Conservation (phyloP, 1,284 basidiomycete species). For the Ustilago esculenta region DNA sequence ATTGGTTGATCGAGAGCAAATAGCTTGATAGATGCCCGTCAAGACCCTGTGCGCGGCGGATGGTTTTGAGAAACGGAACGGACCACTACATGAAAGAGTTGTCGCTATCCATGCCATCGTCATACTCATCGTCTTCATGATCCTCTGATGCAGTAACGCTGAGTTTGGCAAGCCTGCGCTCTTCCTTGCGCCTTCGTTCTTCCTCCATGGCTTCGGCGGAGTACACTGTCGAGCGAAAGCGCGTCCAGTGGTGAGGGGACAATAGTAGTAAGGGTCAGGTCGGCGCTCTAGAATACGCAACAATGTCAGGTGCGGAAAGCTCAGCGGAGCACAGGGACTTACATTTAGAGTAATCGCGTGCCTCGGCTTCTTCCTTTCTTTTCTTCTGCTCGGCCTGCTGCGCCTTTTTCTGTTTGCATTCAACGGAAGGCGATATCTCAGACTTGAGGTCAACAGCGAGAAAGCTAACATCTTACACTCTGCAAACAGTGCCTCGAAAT, state of each 20-base stretch:
- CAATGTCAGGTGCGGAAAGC: no score
- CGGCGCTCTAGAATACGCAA: no score
- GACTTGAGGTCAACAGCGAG: background rate
- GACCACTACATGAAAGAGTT: conserved; percentile 59
- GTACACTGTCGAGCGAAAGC: conserved; percentile 39
- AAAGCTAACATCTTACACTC: no score
- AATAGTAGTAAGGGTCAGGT: no score
- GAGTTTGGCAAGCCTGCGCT: conserved; percentile 40
- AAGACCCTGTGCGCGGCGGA: background rate
- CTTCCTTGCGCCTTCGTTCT: conserved; percentile 41
- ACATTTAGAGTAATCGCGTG: conserved; percentile 67
- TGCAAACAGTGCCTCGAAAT: no score
- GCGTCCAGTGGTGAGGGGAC: background rate
- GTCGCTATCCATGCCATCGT: conserved; percentile 52
- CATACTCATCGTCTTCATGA: conserved; percentile 38
- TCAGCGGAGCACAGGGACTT: no score
- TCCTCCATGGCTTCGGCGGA: conserved; percentile 60
- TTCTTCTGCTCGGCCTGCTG: conserved; percentile 48
- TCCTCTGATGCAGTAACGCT: conserved; percentile 17
- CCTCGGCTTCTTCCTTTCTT: conserved; percentile 72
- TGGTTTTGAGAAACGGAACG: background rate
- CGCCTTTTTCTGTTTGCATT: conserved; percentile 36
- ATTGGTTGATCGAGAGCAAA: background rate
- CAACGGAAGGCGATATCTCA: background rate
- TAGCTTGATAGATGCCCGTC: no score